These are phyloP conservation scores for Ustilago lituana DNA, from an alignment of 1,284 basidiomycete genomes.

Conservation along the genomic window DNA sequence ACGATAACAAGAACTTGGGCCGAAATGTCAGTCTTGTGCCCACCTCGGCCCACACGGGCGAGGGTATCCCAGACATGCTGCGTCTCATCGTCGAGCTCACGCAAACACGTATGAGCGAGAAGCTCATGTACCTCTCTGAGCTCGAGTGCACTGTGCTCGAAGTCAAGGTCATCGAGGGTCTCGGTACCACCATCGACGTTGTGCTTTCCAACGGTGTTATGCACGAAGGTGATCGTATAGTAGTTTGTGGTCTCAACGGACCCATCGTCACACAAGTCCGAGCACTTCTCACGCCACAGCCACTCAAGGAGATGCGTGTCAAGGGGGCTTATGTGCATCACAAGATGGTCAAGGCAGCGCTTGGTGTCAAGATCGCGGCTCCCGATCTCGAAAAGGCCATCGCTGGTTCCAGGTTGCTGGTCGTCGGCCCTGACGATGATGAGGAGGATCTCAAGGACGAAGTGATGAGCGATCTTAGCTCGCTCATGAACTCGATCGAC, in stretches of 20 bases:
- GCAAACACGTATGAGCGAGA: conserved; percentile 96
- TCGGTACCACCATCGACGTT: conserved; percentile 98
- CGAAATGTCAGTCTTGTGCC: conserved; percentile 95
- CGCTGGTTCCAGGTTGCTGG: conserved; percentile 91
- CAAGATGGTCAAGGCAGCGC: conserved; percentile 95
- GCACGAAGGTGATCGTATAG: conserved; percentile 91
- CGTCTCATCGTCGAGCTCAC: conserved; percentile 97
- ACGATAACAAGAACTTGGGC: conserved; percentile 96
- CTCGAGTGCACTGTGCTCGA: conserved; percentile 99
- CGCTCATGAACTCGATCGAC: conserved; percentile 88
- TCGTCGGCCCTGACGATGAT: conserved; percentile 91
- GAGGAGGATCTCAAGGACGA: conserved; percentile 94
- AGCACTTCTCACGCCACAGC: conserved; percentile 94
- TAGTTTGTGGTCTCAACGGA: conserved; percentile 96
- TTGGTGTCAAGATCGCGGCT: conserved; percentile 95
- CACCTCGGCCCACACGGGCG: conserved; percentile 96
- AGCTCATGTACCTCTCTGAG: conserved; percentile 97
- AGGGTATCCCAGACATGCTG: conserved; percentile 99
- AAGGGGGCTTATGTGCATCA: conserved; percentile 99
- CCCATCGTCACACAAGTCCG: conserved; percentile 95
- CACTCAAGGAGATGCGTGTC: conserved; percentile 92
- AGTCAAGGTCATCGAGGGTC: conserved; percentile 97
- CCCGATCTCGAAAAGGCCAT: conserved; percentile 99
- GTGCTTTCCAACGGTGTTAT: conserved; percentile 95
- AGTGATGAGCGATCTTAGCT: conserved; percentile 94